Base-by-base conservation (phyloP, 495 filamentous ascomycete genomes). In the Thozetella sp. region DNA sequence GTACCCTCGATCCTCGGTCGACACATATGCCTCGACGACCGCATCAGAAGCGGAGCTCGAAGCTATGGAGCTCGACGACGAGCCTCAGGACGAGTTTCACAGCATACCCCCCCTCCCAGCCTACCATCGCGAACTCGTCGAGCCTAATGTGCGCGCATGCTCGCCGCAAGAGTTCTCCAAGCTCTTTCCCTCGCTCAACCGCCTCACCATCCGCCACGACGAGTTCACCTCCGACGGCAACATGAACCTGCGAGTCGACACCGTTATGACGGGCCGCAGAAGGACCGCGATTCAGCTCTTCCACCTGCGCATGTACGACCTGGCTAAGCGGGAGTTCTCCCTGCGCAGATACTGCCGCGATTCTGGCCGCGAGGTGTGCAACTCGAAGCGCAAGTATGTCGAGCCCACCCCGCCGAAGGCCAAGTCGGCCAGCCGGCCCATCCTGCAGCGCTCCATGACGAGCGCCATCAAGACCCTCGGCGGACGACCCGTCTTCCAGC, bases 221-320 rank as follows among this genome's bases (percentile, higher is more conserved):
- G 93, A 97, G 74, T 83, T 91, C 34, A 96, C 95, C 2, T 71
- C 88, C 19, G 95, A 99, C 72, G 94, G 95, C 20, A 97, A 98
- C 80, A 97, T 97, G 95, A 97, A 97, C 70, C 82, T 99, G 55
- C 88, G 93, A 45, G 82, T 99, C 53, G 93, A 97, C 70, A 93
- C 93, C 17, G 80, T 89, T 56, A 84, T 92, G 43, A 75, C 73
- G 51, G 80, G 82, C 13, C 86, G 85, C 54, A 76, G 75, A 40
- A 81, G 76, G 65, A 85, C 85, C 63, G 85, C 88, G 53, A 83
- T 96, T 40, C 95, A 90, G 48, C 86, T 99, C 45, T 98, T 97
- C 74, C 93, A 99, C 74, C 80, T 98, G 45, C 90, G 93, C 61
- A 97, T 99, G 93, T 88, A 97, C 67, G 94, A 97, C 72, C 76